Conservation (phyloP, 371 early-diverging fungal species). For the Parasitella parasitica region DNA sequence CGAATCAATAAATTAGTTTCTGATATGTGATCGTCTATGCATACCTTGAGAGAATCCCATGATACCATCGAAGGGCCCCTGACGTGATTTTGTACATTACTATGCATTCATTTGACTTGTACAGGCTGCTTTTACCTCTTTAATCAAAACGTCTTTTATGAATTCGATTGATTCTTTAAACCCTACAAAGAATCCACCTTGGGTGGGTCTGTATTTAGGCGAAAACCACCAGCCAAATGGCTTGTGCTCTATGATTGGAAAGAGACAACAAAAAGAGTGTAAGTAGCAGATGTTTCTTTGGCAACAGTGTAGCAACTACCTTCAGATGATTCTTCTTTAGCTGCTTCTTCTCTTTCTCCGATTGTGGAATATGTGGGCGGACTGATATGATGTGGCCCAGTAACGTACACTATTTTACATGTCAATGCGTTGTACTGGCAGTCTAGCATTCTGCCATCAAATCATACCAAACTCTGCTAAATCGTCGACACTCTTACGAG, state of each 20-base stretch:
- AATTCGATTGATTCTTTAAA: slow-evolving; percentile 51
- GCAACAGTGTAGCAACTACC: slow-evolving; percentile 18
- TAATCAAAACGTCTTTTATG: slow-evolving; percentile 39
- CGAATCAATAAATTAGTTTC: no score
- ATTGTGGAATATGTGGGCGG: slow-evolving; percentile 38
- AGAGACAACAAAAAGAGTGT: background rate
- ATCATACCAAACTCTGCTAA: slow-evolving; percentile 53
- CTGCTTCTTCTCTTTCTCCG: slow-evolving; percentile 35
- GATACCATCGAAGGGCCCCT: slow-evolving; percentile 69
- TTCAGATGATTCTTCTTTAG: slow-evolving; percentile 29
- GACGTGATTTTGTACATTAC: background rate
- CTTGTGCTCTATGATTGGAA: slow-evolving; percentile 25
- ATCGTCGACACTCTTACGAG: slow-evolving; percentile 51
- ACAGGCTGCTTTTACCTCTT: slow-evolving; percentile 29
- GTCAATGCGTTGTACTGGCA: background rate
- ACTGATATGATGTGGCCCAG: slow-evolving; percentile 52
- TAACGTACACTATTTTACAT: slow-evolving; percentile 43
- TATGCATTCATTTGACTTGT: background rate
- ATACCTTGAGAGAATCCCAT: slow-evolving; percentile 69
- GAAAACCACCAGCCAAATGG: slow-evolving; percentile 54
- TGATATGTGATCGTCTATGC: no score
- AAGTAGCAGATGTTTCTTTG: background rate
- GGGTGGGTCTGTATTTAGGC: slow-evolving; percentile 32
- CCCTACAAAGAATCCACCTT: slow-evolving; percentile 44
- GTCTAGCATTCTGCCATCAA: background rate